These are phyloP conservation scores for Endotrypanum monterogeii DNA, from an alignment of 208 protist genomes.

Conservation along the genomic window DNA sequence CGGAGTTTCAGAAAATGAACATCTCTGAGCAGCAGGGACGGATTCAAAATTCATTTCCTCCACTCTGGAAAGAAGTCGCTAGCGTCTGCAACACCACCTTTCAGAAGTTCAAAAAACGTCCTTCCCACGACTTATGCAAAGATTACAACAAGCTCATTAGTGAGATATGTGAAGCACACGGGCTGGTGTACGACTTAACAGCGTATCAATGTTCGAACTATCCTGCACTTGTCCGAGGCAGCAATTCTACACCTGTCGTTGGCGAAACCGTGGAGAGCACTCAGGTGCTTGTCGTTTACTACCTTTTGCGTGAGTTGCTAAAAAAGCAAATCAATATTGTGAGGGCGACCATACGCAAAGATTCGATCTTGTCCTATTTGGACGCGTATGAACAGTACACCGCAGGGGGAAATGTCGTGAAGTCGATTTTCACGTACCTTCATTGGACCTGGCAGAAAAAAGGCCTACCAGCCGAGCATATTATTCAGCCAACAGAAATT, in stretches of 20 bases:
- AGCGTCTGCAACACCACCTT: slow-evolving; percentile 34
- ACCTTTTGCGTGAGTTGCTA: slow-evolving; percentile 73
- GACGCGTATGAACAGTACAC: slow-evolving; percentile 71
- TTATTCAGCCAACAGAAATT: slow-evolving; percentile 72
- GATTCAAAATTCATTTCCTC: slow-evolving; percentile 27
- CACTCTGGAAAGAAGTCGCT: slow-evolving; percentile 42
- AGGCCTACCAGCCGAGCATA: slow-evolving; percentile 68
- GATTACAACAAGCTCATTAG: slow-evolving; percentile 50
- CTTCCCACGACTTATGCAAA: slow-evolving; percentile 29
- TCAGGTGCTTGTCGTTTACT: slow-evolving; percentile 83
- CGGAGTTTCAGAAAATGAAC: slow-evolving; percentile 5
- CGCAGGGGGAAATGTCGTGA: slow-evolving; percentile 62
- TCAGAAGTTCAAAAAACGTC: slow-evolving; percentile 34
- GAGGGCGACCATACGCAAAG: slow-evolving; percentile 34
- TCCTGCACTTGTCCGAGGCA: slow-evolving; percentile 64
- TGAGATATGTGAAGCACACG: slow-evolving; percentile 46
- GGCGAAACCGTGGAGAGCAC: slow-evolving; percentile 65
- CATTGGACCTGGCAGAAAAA: slow-evolving; percentile 85
- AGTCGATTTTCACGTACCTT: slow-evolving; percentile 76
- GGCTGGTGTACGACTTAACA: slow-evolving; percentile 56
- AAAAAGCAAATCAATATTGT: slow-evolving; percentile 52
- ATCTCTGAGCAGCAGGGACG: slow-evolving; percentile 5
- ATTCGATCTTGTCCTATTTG: slow-evolving; percentile 50
- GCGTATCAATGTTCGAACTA: slow-evolving; percentile 65
- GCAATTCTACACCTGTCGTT: slow-evolving; percentile 45